Conservation (phyloP, 179 eudicot genomes). For the Silene noctiflora region DNA sequence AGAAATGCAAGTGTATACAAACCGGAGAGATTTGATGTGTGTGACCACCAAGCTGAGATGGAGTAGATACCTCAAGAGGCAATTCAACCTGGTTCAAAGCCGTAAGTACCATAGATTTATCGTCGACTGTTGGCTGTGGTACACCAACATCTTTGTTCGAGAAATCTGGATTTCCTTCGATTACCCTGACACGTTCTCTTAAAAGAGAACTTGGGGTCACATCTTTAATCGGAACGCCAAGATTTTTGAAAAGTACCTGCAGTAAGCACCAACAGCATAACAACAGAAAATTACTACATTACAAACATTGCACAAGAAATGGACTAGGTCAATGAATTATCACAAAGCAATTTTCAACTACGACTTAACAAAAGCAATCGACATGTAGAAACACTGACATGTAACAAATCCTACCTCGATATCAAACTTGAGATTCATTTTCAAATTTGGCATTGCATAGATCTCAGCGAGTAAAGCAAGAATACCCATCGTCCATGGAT, state of each 20-base stretch:
- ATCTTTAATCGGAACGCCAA: conserved; percentile 73
- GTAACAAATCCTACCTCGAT: conserved; percentile 59
- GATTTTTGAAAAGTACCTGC: conserved; percentile 89
- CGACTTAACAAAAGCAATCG: not conserved
- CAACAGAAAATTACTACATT: not conserved
- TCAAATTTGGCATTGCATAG: conserved; percentile 88
- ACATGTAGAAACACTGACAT: not conserved
- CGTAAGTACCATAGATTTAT: conserved; percentile 47
- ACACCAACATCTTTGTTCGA: conserved; percentile 78
- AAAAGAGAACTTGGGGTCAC: conserved; percentile 76
- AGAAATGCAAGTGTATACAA: conserved; percentile 20
- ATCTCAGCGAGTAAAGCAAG: conserved; percentile 85
- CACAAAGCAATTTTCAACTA: not conserved
- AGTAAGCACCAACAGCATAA: conserved; percentile 6
- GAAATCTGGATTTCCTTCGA: conserved; percentile 93
- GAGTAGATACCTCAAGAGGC: conserved; percentile 64
- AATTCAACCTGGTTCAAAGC: conserved; percentile 61
- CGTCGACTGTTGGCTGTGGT: conserved; percentile 56
- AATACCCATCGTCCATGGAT: conserved; percentile 98
- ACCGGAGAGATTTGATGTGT: conserved; percentile 69
- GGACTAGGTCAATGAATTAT: not conserved
- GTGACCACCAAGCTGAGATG: conserved; percentile 65
- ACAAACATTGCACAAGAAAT: not conserved
- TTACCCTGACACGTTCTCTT: conserved; percentile 67
- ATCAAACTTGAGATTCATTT: conserved; percentile 94